These are phyloP conservation scores for Epicoccum nigrum DNA, from an alignment of 2,329 filamentous ascomycete genomes.

Conservation along the genomic window DNA sequence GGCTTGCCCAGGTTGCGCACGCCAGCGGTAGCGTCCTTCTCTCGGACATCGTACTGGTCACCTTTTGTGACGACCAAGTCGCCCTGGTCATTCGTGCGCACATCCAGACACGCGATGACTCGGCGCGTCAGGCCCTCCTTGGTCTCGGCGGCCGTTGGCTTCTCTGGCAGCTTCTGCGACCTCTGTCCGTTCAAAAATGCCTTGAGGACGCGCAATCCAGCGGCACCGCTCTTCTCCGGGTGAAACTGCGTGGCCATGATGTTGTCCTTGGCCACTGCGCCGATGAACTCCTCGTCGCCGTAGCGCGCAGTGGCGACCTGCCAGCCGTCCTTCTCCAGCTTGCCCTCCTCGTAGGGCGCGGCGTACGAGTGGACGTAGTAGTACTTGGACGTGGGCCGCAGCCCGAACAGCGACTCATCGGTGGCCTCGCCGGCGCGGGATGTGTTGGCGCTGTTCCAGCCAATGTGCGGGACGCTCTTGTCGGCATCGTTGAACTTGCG, in stretches of 20 bases:
- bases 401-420: constrained; percentile 72
- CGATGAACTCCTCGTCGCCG: constrained; percentile 86
- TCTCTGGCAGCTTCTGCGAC: constrained; percentile 59
- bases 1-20: constrained; percentile 97
- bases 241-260: constrained; percentile 95
- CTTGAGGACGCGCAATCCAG: constrained; percentile 81
- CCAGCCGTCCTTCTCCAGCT: constrained; percentile 84
- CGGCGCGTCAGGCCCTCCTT: constrained; percentile 82
- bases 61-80: constrained; percentile 98
- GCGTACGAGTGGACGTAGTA: constrained; percentile 99
- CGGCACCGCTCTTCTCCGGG: constrained; percentile 93
- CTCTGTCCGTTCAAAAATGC: constrained; percentile 81
- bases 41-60: constrained; percentile 97
- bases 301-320: constrained; percentile 89
- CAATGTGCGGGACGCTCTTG: constrained; percentile 98
- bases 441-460: constrained; percentile 91
- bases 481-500: constrained; percentile 75
- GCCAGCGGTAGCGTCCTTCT: constrained; percentile 70
- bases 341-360: constrained; percentile 72
- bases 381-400: constrained; percentile 86
- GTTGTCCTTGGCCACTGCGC: constrained; percentile 84
- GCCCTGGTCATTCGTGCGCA: constrained; percentile 90
- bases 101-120: constrained; percentile 94
- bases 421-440: constrained; percentile 49
- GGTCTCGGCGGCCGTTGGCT: constrained; percentile 34